phyloP scores from a whole-genome alignment of 352 stramenopile species.

The Phytophthora pistaciae region DNA sequence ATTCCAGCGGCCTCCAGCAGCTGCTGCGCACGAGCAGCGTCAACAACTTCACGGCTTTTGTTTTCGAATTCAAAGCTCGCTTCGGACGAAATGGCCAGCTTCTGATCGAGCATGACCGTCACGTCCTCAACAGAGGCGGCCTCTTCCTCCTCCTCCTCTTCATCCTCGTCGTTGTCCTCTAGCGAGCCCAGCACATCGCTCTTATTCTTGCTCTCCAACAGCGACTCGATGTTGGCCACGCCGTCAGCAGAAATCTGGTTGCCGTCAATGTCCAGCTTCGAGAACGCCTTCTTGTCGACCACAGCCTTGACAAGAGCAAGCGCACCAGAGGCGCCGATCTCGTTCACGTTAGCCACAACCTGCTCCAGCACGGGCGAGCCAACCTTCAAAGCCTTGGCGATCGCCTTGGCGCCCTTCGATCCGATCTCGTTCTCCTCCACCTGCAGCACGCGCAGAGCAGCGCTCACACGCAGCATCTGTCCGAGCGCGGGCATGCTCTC shows the following conservation, averaged over 20 bases:
- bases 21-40: conserved; percentile 57
- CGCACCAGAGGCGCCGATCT: conserved; percentile 91
- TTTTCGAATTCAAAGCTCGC: conserved; percentile 65
- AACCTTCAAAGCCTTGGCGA: conserved; percentile 79
- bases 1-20: conserved; percentile 58
- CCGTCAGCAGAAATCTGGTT: conserved; percentile 84
- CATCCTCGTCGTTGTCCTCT: conserved; percentile 88
- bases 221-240: conserved; percentile 58
- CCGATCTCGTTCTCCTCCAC: conserved; percentile 96
- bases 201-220: conserved; percentile 65
- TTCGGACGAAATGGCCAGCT: conserved; percentile 49
- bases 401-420: conserved; percentile 77
- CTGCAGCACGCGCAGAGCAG: conserved; percentile 83
- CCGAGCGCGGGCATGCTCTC: conserved; percentile 66
- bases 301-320: conserved; percentile 78
- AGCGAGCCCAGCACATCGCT: conserved; percentile 69
- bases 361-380: conserved; percentile 67
- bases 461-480: conserved; percentile 47
- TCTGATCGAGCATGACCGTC: conserved; percentile 53
- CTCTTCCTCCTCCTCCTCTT: conserved; percentile 53
- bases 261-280: conserved; percentile 77
- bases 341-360: conserved; percentile 89
- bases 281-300: conserved; percentile 60
- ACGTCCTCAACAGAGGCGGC: conserved; percentile 53
- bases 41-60: conserved; percentile 76